phyloP scores from a whole-genome alignment of 2,329 filamentous ascomycete species.

The Polytolypa hystricis region DNA sequence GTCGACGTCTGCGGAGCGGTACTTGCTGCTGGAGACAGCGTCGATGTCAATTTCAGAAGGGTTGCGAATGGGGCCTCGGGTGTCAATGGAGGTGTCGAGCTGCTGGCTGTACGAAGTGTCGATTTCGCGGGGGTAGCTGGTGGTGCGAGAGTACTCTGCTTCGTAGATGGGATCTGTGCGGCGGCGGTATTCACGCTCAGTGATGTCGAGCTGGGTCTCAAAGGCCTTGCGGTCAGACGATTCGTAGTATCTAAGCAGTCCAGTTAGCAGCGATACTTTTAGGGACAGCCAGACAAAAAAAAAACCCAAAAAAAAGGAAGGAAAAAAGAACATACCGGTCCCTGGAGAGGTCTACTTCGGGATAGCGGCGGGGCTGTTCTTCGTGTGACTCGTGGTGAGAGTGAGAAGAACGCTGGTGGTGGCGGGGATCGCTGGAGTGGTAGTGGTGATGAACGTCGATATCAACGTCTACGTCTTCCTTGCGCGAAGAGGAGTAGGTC shows the following conservation, averaged over 20 bases:
- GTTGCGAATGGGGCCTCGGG: slow-evolving; percentile 6
- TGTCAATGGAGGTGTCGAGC: slow-evolving; percentile 12
- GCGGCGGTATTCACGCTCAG: slow-evolving; percentile 56
- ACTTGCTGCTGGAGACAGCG: slow-evolving; percentile 7
- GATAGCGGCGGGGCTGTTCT: slow-evolving; percentile 28
- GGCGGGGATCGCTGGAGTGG: slow-evolving; percentile 15
- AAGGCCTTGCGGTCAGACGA: slow-evolving; percentile 30
- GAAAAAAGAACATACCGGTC: slow-evolving; percentile 37
- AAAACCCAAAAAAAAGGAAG: slow-evolving; percentile 11
- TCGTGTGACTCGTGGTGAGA: slow-evolving; percentile 25
- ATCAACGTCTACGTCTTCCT: slow-evolving; percentile 87
- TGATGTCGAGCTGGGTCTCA: slow-evolving; percentile 41
- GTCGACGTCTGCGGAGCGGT: slow-evolving; percentile 30
- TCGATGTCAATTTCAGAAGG: slow-evolving; percentile 16
- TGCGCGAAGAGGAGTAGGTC: no score
- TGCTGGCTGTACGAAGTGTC: slow-evolving; percentile 19
- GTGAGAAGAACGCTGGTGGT: no score
- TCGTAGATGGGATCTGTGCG: slow-evolving; percentile 44
- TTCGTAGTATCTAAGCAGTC: slow-evolving; percentile 13
- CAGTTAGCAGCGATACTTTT: slow-evolving; percentile 12
- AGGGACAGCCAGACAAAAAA: slow-evolving; percentile 9
- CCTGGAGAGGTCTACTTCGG: slow-evolving; percentile 41
- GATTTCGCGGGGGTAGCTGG: slow-evolving; percentile 19
- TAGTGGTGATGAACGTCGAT: slow-evolving; percentile 62
- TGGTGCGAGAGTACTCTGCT: slow-evolving; percentile 32